Evolutionary conservation across 2,329 filamentous ascomycete species (phyloP), one percentile per base, ranked within the genome.

Genomic region (Magnaporthiopsis incrustans): DNA sequence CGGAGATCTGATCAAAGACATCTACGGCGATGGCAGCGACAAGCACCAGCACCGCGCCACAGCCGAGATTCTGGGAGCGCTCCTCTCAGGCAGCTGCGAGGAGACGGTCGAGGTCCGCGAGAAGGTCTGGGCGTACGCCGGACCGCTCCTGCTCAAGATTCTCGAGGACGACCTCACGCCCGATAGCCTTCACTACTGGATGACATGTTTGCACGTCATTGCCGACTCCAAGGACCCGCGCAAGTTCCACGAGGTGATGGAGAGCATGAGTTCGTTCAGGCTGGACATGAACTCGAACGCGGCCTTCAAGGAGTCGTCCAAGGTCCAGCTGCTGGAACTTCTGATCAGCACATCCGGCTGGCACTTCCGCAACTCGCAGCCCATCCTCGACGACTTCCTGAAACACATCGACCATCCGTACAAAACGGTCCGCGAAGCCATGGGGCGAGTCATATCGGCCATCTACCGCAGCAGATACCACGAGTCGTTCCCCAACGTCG

Each of bases 21-120:
- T 96, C 0, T 98, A 92, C 71, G 94, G 89, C 18, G 94, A 99
- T 74, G 95, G 96, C 12, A 95, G 88, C 70, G 95, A 99, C 74
- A 97, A 97, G 76, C 95, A 99, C 74, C 94, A 99, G 74, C 95
- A 99, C 74, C 90, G 95, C 63, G 95, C 95, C 22, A 97, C 95
- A 2, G 86, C 95, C 0, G 95, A 99, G 76, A 97, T 99, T 64
- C 79, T 99, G 61, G 92, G 91, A 18, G 93, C 91, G 5, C 77
- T 99, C 70, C 81, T 99, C 32, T 87, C 88, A 22, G 91, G 91
- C 50, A 91, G 92, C 22, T 85, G 88, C 61, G 93, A 97, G 69
- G 87, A 92, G 33, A 87, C 88, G 7, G 79, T 87, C 5, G 86
- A 91, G 63, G 86, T 89, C 68, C 87, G 92, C 59, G 85, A 89